A percentile compares a stretch with the other conserved stretches of the same genome.
Conservation (phyloP, 345 rosid species). For the Populus alba region DNA sequence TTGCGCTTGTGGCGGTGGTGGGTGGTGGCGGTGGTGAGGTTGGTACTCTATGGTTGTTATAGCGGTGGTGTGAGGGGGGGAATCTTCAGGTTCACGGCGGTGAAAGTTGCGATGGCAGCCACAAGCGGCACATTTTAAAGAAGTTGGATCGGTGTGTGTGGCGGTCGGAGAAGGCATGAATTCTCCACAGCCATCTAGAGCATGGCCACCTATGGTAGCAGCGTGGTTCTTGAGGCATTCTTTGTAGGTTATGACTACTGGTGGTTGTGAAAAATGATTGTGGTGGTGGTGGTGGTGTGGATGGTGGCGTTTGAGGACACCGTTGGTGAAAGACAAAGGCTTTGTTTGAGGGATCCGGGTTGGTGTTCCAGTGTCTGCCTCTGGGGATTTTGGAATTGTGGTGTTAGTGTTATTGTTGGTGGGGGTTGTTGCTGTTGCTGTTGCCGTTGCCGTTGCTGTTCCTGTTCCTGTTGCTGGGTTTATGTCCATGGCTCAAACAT, state of each 20-base stretch:
- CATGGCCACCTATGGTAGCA: slow-evolving; percentile 26
- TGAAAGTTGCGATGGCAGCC: slow-evolving; percentile 36
- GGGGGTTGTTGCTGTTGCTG: background rate
- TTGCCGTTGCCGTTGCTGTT: background rate
- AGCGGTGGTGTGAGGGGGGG: slow-evolving; percentile 8
- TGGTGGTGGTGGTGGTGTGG: slow-evolving; percentile 13
- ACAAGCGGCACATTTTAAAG: slow-evolving; percentile 30
- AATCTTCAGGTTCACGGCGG: slow-evolving; percentile 31
- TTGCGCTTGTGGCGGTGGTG: slow-evolving; percentile 19
- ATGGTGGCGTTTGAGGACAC: slow-evolving; percentile 26
- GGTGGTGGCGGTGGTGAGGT: slow-evolving; percentile 31
- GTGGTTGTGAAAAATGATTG: slow-evolving; percentile 4
- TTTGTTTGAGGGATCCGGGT: slow-evolving; percentile 23
- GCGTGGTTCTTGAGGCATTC: slow-evolving; percentile 32
- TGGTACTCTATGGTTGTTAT: slow-evolving; percentile 35
- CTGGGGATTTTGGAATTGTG: slow-evolving; percentile 23
- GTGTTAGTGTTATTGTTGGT: slow-evolving; percentile 9
- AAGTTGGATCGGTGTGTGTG: slow-evolving; percentile 19
- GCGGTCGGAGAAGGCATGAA: slow-evolving; percentile 30
- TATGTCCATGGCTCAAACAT: slow-evolving; percentile 31
- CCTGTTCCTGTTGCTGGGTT: background rate
- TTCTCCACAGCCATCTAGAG: slow-evolving; percentile 31
- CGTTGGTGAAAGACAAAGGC: slow-evolving; percentile 28
- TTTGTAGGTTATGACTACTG: slow-evolving; percentile 13
- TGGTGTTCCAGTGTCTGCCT: slow-evolving; percentile 21